Percentiles rank a stretch among this genome's conserved stretches.
These are phyloP conservation scores for Vigna mungo DNA, from an alignment of 306 rosid genomes.

Conservation along the genomic window DNA sequence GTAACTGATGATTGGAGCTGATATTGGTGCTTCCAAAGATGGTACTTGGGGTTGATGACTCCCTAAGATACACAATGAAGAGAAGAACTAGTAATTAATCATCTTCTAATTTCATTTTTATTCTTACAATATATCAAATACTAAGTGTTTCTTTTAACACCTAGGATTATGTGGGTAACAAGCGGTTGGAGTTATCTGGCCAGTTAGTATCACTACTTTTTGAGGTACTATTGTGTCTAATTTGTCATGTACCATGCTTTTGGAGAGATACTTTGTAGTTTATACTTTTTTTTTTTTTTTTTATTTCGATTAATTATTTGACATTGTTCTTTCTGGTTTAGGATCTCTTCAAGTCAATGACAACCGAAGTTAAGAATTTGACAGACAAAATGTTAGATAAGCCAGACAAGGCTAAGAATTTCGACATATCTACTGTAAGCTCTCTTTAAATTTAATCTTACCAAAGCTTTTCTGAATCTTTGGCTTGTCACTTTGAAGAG, in stretches of 20 bases:
- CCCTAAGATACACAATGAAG: neutral
- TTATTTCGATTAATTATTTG: slow-evolving; percentile 28
- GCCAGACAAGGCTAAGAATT: slow-evolving; percentile 63
- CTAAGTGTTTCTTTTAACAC: slow-evolving; percentile 32
- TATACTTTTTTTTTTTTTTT: slow-evolving; percentile 39
- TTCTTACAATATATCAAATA: slow-evolving; percentile 11
- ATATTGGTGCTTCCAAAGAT: neutral
- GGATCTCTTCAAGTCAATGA: slow-evolving; percentile 94
- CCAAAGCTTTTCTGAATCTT: slow-evolving; percentile 1
- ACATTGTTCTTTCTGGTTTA: slow-evolving; percentile 44
- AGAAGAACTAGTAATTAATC: neutral
- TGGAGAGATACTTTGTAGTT: slow-evolving; percentile 6
- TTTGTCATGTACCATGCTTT: slow-evolving; percentile 20
- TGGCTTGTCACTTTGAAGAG: slow-evolving; percentile 10
- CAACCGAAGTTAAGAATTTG: slow-evolving; percentile 46
- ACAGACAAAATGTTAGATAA: slow-evolving; percentile 59
- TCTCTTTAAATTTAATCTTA: slow-evolving; percentile 25
- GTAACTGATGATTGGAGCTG: neutral
- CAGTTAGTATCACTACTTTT: slow-evolving; percentile 85
- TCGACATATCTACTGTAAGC: slow-evolving; percentile 70
- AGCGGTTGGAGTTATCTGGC: slow-evolving; percentile 94
- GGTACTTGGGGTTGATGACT: neutral
- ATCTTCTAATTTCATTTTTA: neutral
- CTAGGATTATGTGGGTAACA: slow-evolving; percentile 97
- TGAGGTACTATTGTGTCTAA: slow-evolving; percentile 67